Evolutionary conservation across 2,329 filamentous ascomycete genomes (phyloP).

Genomic region (Exophiala viscosa): DNA sequence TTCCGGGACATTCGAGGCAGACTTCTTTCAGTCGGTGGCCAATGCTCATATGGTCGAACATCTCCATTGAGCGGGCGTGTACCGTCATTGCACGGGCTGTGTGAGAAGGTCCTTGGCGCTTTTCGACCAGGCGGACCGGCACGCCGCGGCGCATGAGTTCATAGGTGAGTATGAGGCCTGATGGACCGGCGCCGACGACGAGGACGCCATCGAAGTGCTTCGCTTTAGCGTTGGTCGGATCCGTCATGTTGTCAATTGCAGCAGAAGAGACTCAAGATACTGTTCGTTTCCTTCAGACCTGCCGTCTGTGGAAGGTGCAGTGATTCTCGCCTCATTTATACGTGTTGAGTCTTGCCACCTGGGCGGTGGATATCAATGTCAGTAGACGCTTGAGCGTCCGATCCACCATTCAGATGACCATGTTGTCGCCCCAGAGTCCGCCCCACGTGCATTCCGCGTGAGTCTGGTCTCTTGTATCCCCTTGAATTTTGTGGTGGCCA

Average conservation of each 20-base stretch:
- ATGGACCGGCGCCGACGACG: constrained; percentile 1
- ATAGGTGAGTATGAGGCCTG: constrained; percentile 1
- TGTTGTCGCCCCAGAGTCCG: not conserved
- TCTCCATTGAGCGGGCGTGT: constrained; percentile 1
- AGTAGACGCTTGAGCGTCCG: not conserved
- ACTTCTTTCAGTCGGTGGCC: not conserved
- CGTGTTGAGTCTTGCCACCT: not conserved
- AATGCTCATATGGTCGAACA: constrained; percentile 5
- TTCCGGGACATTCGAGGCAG: not conserved
- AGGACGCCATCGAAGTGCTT: not conserved
- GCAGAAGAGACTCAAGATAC: not conserved
- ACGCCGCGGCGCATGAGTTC: not conserved
- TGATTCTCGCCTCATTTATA: not conserved
- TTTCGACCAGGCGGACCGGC: constrained; percentile 2
- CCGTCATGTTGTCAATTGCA: not conserved
- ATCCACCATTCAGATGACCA: not conserved
- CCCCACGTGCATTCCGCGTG: not conserved
- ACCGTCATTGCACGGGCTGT: not conserved
- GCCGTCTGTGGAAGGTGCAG: not conserved
- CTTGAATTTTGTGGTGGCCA: not conserved
- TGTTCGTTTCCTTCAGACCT: not conserved
- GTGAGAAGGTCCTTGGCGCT: not conserved
- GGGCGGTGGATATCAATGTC: not conserved
- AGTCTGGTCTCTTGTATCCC: not conserved
- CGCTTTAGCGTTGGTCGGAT: not conserved